Percentiles rank a stretch among this genome's conserved stretches.
Conservation (phyloP, 1,284 basidiomycete genomes). For the Pseudozyma thailandica region DNA sequence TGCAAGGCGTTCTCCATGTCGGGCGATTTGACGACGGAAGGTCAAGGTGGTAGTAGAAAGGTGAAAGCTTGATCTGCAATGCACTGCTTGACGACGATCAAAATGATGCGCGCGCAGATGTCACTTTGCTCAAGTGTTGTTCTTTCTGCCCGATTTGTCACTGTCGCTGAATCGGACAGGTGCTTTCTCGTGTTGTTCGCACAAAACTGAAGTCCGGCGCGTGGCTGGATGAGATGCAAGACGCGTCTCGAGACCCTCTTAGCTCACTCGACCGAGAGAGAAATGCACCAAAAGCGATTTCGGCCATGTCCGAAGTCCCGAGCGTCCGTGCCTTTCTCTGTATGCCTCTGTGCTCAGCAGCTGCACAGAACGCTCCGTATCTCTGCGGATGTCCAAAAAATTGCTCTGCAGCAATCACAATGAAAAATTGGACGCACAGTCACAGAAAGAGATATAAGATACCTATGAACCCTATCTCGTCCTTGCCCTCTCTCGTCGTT, state of each 20-base stretch:
- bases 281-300: not conserved
- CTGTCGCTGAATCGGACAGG: not conserved
- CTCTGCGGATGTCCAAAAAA: no score
- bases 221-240: not conserved
- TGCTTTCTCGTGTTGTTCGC: not conserved
- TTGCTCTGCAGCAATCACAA: not conserved
- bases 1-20: slow-evolving; percentile 61
- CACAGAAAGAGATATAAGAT: slow-evolving; percentile 3
- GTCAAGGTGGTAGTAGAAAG: slow-evolving; percentile 14
- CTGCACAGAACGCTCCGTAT: no score
- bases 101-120: not conserved
- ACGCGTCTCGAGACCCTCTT: slow-evolving; percentile 7
- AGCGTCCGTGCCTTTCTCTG: not conserved
- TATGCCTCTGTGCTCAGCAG: not conserved
- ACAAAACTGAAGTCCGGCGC: not conserved
- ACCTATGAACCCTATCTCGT: not conserved
- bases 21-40: not conserved
- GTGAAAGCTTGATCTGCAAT: not conserved
- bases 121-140: not conserved
- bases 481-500: slow-evolving; percentile 8
- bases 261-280: not conserved
- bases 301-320: slow-evolving; percentile 32
- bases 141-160: not conserved
- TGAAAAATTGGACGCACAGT: not conserved
- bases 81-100: no score